A percentile compares a stretch with the other conserved stretches of the same genome.
These are phyloP conservation scores for Suhomyces xylopsoci DNA, from an alignment of 805 yeast species.

Conservation along the genomic window DNA sequence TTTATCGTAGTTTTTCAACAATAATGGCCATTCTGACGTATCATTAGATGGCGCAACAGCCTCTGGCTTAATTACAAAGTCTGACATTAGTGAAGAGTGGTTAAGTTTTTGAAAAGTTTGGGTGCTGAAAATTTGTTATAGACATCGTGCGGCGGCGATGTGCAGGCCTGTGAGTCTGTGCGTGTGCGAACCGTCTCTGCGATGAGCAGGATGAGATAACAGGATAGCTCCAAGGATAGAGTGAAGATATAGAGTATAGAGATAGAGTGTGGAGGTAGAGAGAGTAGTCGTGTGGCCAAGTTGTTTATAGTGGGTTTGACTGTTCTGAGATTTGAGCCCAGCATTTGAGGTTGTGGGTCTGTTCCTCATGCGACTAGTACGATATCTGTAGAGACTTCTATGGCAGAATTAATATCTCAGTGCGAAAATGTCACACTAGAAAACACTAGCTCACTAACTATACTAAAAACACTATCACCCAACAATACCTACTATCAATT, in stretches of 20 bases:
- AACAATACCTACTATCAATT: background rate
- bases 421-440: no score
- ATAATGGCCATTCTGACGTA: conserved; percentile 93
- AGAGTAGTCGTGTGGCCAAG: background rate
- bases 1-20: conserved; percentile 91
- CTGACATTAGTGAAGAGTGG: conserved; percentile 45
- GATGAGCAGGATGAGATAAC: background rate
- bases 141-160: conserved; percentile 28
- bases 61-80: conserved; percentile 85
- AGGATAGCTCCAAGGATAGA: background rate
- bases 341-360: no score
- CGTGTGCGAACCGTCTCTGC: background rate
- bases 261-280: no score
- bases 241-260: no score
- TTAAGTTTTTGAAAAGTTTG: conserved; percentile 4
- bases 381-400: no score
- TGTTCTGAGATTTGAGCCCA: no score
- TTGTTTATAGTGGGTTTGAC: no score
- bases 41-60: conserved; percentile 72
- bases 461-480: no score
- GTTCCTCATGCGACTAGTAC: no score
- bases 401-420: no score
- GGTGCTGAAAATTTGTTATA: conserved; percentile 1
- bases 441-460: background rate
- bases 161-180: background rate